phyloP scores from a whole-genome alignment of 768 basidiomycete genomes.

The Tephrocybe rancida region DNA sequence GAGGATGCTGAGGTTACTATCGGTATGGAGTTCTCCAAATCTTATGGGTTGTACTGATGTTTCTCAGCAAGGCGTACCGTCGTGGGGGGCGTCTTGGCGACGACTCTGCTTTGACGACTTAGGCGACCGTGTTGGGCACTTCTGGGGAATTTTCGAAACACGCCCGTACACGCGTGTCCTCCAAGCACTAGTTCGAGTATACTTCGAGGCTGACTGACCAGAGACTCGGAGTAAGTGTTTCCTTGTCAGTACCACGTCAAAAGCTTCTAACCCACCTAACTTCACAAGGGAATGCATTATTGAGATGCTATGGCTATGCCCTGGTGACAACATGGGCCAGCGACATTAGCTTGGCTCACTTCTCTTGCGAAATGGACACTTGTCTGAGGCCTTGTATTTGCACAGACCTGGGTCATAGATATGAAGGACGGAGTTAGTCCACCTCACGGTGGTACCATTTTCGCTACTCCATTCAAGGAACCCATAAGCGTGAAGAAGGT shows the following conservation, averaged over 20 bases:
- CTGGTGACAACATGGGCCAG: conserved; percentile 41
- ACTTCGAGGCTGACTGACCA: conserved; percentile 33
- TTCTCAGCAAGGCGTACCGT: too few relatives aligned
- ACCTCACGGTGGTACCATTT: too few relatives aligned
- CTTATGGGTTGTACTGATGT: too few relatives aligned
- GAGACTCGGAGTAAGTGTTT: conserved; percentile 37
- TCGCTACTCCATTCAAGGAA: too few relatives aligned
- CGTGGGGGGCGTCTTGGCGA: conserved; percentile 28
- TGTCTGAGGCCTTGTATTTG: conserved; percentile 42
- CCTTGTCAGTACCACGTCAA: not conserved
- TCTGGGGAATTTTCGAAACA: conserved; percentile 39
- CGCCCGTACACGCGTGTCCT: conserved; percentile 49
- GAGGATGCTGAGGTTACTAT: too few relatives aligned
- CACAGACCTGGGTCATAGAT: conserved; percentile 29
- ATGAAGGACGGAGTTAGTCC: too few relatives aligned
- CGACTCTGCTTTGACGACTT: conserved; percentile 40
- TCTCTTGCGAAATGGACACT: conserved; percentile 33
- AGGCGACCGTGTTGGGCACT: conserved; percentile 33
- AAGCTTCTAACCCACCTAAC: not conserved
- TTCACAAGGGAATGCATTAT: conserved; percentile 37
- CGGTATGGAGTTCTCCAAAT: too few relatives aligned
- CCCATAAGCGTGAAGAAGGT: too few relatives aligned
- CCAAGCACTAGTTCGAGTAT: conserved; percentile 36
- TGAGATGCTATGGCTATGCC: conserved; percentile 46
- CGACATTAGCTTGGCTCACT: conserved; percentile 39